phyloP scores from a whole-genome alignment of 352 stramenopile species.

The Globisporangium yorkense region DNA sequence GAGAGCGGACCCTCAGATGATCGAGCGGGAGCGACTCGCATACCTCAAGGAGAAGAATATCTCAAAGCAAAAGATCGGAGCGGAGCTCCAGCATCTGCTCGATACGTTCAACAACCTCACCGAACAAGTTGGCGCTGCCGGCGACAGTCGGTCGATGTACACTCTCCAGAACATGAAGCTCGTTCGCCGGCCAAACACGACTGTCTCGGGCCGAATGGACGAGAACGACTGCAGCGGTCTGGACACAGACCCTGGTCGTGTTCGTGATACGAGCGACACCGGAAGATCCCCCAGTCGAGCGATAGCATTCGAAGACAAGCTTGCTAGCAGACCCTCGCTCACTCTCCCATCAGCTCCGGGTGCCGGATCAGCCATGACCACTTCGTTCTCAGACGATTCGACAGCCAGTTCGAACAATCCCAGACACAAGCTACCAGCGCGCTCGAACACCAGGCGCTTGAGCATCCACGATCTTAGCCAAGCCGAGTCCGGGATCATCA shows the following conservation, averaged over 20 bases:
- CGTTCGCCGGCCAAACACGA: constrained; percentile 2
- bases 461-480: constrained; percentile 49
- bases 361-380: no score
- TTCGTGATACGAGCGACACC: no score
- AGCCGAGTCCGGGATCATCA: constrained; percentile 44
- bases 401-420: not conserved
- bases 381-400: no score
- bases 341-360: no score
- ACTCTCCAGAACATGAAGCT: constrained; percentile 30
- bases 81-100: constrained; percentile 51
- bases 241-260: not conserved
- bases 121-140: constrained; percentile 35
- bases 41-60: constrained; percentile 50
- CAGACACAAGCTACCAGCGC: constrained; percentile 17
- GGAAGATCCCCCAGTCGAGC: no score
- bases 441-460: not conserved
- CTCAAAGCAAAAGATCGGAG: constrained; percentile 45
- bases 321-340: no score
- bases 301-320: no score
- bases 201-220: not conserved
- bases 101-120: constrained; percentile 55
- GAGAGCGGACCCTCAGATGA: constrained; percentile 34
- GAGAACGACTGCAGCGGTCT: not conserved
- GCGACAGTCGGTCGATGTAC: constrained; percentile 31
- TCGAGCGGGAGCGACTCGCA: constrained; percentile 43